A percentile compares a stretch with the other conserved stretches of the same genome.
Evolutionary conservation across 1,284 basidiomycete genomes (phyloP).

Genomic region (Ceratobasidium papillatum): DNA sequence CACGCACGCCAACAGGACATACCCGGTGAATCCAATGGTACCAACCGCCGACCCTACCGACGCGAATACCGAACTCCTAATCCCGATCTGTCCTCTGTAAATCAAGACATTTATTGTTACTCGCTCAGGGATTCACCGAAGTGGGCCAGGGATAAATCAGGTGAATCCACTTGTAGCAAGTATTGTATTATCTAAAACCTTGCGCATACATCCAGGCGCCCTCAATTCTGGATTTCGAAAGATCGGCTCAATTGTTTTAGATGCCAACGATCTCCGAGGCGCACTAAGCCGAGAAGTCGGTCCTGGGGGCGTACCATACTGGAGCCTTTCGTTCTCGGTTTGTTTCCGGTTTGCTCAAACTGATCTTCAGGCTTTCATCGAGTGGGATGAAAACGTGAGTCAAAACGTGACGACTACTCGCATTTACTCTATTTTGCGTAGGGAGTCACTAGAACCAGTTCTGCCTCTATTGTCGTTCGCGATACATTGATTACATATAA

Average conservation of each 20-base stretch:
- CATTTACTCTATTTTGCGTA: not conserved
- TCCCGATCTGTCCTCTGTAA: not conserved
- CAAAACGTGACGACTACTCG: not conserved
- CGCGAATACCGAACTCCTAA: not conserved
- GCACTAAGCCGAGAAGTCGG: not conserved
- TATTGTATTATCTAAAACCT: too few species aligned
- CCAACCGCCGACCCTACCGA: not conserved
- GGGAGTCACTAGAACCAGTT: not conserved
- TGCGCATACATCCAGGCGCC: not conserved
- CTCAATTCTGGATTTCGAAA: slow-evolving; percentile 9
- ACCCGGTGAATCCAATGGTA: not conserved
- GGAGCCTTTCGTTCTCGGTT: slow-evolving; percentile 22
- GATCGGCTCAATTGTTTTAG: not conserved
- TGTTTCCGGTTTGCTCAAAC: slow-evolving; percentile 37
- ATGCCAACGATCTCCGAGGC: not conserved
- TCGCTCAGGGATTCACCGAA: not conserved
- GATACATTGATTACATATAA: not conserved
- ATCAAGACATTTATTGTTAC: not conserved
- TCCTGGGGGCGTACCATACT: not conserved
- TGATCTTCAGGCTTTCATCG: slow-evolving; percentile 32
- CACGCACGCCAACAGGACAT: too few species aligned
- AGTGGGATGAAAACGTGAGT: slow-evolving; percentile 39
- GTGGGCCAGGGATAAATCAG: slow-evolving; percentile 1
- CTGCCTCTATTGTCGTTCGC: not conserved
- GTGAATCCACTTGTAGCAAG: not conserved